Evolutionary conservation across 2,329 filamentous ascomycete species (phyloP), one percentile per base, ranked within the genome.

Genomic region (Pseudomassariella vexata): DNA sequence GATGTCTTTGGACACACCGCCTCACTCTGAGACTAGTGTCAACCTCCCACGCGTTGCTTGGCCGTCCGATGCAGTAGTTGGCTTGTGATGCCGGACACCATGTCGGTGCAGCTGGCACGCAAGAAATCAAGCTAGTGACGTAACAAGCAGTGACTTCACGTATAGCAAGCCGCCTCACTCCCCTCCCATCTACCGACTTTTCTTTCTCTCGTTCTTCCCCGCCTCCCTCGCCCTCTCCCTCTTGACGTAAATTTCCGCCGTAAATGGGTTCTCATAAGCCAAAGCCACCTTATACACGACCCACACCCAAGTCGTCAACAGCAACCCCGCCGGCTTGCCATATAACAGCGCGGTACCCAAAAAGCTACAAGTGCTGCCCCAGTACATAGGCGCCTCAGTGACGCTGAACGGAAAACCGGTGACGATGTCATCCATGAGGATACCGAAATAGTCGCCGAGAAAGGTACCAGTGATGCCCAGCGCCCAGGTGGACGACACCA

Each of bases 381-480:
- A 85, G 69, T 98, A 98, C 92, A 98, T 98, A 41, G 92, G 92
- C 32, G 87, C 83, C 44, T 79, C 76, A 34, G 82, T 89, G 39
- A 96, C 73, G 60, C 85, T 96, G 73, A 98, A 98, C 3, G 92
- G 92, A 57, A 98, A 98, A 10, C 85, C 83, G 9, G 88, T 94
- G 32, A 98, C 89, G 50, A 90, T 90, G 46, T 82, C 68, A 56
- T 96, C 90, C 88, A 95, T 94, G 45, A 98, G 71, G 57, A 96
- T 95, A 47, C 92, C 92, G 56, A 96, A 98, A 70, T 98, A 98
- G 67, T 98, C 92, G 48, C 92, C 92, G 21, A 98, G 70, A 57
- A 95, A 98, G 22, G 92, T 98, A 41, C 92, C 92, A 1, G 88
- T 95, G 51, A 98, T 78, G 36, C 92, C 92, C 24, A 98, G 78